Percentiles rank a stretch among this genome's conserved stretches.
These are phyloP conservation scores for Acer negundo DNA, from an alignment of 345 rosid species.

Conservation along the genomic window DNA sequence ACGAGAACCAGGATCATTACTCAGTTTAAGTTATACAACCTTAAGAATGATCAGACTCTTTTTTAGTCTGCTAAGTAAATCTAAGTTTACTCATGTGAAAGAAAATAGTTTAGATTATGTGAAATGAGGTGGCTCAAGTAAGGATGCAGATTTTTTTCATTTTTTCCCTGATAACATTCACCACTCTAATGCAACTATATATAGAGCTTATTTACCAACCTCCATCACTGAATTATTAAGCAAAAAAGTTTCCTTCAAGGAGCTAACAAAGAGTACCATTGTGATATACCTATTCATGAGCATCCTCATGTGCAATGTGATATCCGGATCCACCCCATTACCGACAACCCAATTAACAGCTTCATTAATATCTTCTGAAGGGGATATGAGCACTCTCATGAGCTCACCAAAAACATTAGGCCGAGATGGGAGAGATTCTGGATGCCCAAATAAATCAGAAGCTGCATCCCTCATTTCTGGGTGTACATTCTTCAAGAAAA, in stretches of 20 bases:
- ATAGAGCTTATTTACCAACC: background rate
- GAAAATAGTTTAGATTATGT: background rate
- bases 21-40: background rate
- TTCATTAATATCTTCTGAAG: constrained; percentile 71
- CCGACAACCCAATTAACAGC: constrained; percentile 80
- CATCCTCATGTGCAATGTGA: constrained; percentile 93
- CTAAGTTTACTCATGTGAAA: background rate
- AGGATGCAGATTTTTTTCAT: background rate
- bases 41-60: background rate
- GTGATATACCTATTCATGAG: constrained; percentile 72
- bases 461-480: constrained; percentile 80
- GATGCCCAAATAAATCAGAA: constrained; percentile 64
- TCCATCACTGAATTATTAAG: background rate
- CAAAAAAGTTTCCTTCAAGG: background rate
- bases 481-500: constrained; percentile 87
- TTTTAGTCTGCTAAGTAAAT: background rate
- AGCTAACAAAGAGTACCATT: background rate
- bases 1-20: constrained; percentile 14
- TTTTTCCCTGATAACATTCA: background rate
- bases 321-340: constrained; percentile 70
- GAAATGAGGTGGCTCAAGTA: background rate
- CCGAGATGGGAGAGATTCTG: constrained; percentile 49
- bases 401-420: constrained; percentile 95
- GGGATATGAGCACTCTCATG: constrained; percentile 80
- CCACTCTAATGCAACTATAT: background rate